These are phyloP conservation scores for Aspergillus chevalieri DNA, from an alignment of 2,329 filamentous ascomycete species.

Conservation along the genomic window DNA sequence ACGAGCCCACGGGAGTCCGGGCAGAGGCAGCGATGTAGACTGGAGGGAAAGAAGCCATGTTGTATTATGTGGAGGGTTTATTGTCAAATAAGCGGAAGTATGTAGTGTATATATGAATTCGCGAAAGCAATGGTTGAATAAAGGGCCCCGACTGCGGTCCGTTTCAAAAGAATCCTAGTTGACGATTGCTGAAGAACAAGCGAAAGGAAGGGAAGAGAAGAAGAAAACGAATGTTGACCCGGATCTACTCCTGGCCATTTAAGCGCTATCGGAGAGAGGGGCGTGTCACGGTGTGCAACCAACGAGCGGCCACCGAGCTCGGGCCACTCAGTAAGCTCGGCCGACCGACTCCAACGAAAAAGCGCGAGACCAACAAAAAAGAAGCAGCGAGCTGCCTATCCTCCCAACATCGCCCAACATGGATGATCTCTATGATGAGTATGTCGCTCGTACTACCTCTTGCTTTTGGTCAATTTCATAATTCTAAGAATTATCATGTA, in stretches of 20 bases:
- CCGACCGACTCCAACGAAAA: neutral
- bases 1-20: slow-evolving; percentile 87
- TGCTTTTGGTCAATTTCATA: neutral
- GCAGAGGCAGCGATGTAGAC: slow-evolving; percentile 94
- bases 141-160: no score
- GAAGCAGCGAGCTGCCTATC: neutral
- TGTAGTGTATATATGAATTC: no score
- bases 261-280: neutral
- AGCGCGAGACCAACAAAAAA: neutral
- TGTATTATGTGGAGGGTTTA: slow-evolving; percentile 22
- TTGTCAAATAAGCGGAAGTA: neutral
- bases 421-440: slow-evolving; percentile 99
- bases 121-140: no score
- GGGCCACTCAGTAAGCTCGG: neutral
- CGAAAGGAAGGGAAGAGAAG: neutral
- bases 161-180: neutral
- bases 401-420: slow-evolving; percentile 35
- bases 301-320: slow-evolving; percentile 4
- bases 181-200: neutral
- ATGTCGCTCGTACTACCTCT: slow-evolving; percentile 15
- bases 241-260: neutral
- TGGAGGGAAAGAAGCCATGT: slow-evolving; percentile 68
- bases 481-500: slow-evolving; percentile 9
- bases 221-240: neutral
- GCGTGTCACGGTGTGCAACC: slow-evolving; percentile 1